Evolutionary conservation across 129 eudicot species (phyloP).

Genomic region (Tanacetum coccineum): DNA sequence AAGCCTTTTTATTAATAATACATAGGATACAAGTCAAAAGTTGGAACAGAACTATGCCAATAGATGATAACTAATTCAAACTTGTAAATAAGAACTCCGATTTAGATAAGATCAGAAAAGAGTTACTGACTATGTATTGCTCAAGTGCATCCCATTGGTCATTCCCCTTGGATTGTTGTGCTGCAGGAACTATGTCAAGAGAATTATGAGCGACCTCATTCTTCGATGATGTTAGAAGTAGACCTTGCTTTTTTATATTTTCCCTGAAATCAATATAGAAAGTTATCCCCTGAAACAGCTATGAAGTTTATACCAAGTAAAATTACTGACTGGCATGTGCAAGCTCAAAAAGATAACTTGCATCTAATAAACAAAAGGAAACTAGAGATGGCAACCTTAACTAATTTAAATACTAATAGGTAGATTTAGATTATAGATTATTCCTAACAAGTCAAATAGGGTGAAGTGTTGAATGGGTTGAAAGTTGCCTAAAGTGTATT

Average conservation of each 20-base stretch:
- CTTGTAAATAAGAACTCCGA: not conserved
- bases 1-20: too few species aligned
- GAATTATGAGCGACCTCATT: conserved; percentile 48
- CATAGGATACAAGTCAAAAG: too few species aligned
- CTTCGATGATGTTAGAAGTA: conserved; percentile 67
- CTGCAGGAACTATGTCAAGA: conserved; percentile 37
- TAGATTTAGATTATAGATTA: too few species aligned
- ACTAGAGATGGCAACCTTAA: too few species aligned
- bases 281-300: conserved; percentile 1
- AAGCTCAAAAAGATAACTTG: not conserved
- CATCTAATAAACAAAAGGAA: too few species aligned
- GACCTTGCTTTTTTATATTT: conserved; percentile 42
- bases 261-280: conserved; percentile 42
- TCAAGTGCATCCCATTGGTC: conserved; percentile 92
- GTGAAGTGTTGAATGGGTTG: too few species aligned
- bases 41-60: not conserved
- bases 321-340: conserved; percentile 1
- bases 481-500: too few species aligned
- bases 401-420: too few species aligned
- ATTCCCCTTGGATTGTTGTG: conserved; percentile 51
- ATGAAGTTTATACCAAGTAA: conserved; percentile 14
- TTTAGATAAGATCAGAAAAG: conserved; percentile 1
- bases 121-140: conserved; percentile 66
- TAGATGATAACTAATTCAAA: not conserved
- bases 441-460: too few species aligned